phyloP scores from a whole-genome alignment of 2,329 filamentous ascomycete genomes.

The Fusarium algeriense region DNA sequence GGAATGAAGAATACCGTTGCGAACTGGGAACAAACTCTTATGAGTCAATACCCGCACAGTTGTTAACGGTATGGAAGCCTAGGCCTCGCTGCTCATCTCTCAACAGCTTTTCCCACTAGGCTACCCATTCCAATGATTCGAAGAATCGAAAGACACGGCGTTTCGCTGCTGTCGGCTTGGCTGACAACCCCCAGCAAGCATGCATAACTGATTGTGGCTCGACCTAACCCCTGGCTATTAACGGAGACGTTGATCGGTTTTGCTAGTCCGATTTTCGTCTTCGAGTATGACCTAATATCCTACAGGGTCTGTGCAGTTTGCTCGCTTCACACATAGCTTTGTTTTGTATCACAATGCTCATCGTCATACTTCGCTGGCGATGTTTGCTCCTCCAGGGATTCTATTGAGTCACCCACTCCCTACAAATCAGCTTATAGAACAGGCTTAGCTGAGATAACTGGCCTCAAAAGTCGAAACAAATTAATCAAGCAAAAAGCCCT shows the following conservation, averaged over 20 bases:
- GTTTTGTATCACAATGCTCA: slow-evolving; percentile 41
- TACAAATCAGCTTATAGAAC: slow-evolving; percentile 29
- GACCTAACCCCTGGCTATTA: slow-evolving; percentile 23
- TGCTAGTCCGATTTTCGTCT: slow-evolving; percentile 4
- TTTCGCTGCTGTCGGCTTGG: slow-evolving; percentile 44
- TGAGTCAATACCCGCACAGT: slow-evolving; percentile 6
- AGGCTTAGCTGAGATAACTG: slow-evolving; percentile 19
- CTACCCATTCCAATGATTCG: slow-evolving; percentile 38
- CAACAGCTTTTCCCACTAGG: slow-evolving; percentile 8
- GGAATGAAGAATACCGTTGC: slow-evolving; percentile 9
- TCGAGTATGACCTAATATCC: background rate
- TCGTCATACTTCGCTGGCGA: slow-evolving; percentile 17
- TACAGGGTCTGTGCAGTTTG: slow-evolving; percentile 8
- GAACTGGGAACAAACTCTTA: background rate
- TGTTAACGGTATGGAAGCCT: background rate
- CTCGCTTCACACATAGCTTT: slow-evolving; percentile 41
- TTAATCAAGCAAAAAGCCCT: slow-evolving; percentile 13
- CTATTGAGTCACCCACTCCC: slow-evolving; percentile 13
- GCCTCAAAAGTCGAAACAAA: slow-evolving; percentile 38
- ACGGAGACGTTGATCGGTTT: slow-evolving; percentile 21
- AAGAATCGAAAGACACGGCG: slow-evolving; percentile 29
- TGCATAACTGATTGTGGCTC: slow-evolving; percentile 29
- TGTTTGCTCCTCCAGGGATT: slow-evolving; percentile 14
- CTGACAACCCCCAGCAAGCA: slow-evolving; percentile 26
- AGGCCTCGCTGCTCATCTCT: slow-evolving; percentile 11